Evolutionary conservation across 2,329 filamentous ascomycete species (phyloP), one percentile per base, ranked within the genome.

Genomic region (Pseudocercospora musae): DNA sequence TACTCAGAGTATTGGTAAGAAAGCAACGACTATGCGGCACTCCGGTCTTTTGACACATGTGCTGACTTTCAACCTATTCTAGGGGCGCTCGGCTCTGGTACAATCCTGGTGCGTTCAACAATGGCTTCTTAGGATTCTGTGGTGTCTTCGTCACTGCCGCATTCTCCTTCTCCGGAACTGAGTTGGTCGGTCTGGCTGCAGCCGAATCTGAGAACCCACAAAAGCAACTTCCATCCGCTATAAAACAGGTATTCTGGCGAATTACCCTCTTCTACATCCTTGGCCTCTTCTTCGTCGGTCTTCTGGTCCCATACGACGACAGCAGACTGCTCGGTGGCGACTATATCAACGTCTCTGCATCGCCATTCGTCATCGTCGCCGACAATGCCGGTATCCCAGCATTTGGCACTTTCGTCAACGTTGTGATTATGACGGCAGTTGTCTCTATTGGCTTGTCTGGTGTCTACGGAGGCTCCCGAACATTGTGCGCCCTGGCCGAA

Each of bases 191-290:
- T 58, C 84, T 93, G 13, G 89, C 89, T 3, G 89, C 90, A 1
- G 90, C 89, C 31, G 90, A 93, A 74, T 90, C 89, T 0, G 86
- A 84, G n/a, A 91, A 92, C 71, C 90, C 90, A 2, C 84, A 89
- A 62, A 91, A 95, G 73, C 90, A 89, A 1, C 82, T 97, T 0
- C 93, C 93, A 0, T 92, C 87, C 0, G 93, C 93, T 11, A 87
- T 96, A 71, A 96, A 96, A 78, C 92, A 96, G 75, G 92, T 96
- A 21, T 96, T 96, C 77, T 97, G 93, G 92, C 89, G 93, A 71
- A 96, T 96, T 72, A 87, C 87, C 3, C 82, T 96, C 46, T 97
- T 97, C 80, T 97, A 96, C 78, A 83, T 97, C 55, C 87, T 96
- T 33, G 90, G 90, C 0, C 83, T 97, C 10, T 86, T 87, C 4